Evolutionary conservation across 169 alveolate genomes (phyloP).

Genomic region (Amoebophrya sp.): DNA sequence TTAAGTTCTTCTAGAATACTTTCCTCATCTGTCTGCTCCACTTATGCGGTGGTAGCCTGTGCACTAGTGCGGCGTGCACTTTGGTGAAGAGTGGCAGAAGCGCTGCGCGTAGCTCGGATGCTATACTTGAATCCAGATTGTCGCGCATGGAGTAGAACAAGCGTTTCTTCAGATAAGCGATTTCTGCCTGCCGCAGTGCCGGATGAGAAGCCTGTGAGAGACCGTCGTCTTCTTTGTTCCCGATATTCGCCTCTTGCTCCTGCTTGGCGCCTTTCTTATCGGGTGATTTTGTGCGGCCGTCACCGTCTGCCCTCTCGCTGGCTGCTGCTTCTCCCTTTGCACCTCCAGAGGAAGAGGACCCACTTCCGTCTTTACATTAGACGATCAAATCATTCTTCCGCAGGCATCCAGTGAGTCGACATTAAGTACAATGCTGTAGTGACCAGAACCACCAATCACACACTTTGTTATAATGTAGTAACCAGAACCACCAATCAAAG

Average conservation of each 20-base stretch:
- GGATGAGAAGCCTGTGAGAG: neutral
- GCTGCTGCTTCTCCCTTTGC: neutral
- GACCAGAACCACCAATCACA: too few relatives aligned
- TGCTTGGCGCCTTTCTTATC: too few relatives aligned
- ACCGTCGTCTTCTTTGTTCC: neutral
- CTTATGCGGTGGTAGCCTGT: too few relatives aligned
- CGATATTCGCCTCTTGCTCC: too few relatives aligned
- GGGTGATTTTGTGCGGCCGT: neutral
- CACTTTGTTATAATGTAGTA: too few relatives aligned
- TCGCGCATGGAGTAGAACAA: slow-evolving; percentile 18
- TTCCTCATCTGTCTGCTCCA: too few relatives aligned
- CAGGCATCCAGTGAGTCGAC: neutral
- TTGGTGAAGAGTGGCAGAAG: neutral
- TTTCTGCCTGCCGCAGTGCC: neutral
- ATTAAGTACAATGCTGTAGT: neutral
- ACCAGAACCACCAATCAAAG: too few relatives aligned
- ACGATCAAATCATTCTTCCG: neutral
- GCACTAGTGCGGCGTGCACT: too few relatives aligned
- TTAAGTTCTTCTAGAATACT: too few relatives aligned
- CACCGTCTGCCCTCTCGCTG: neutral
- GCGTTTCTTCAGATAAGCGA: neutral
- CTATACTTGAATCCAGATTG: neutral
- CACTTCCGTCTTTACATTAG: neutral
- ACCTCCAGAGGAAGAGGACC: neutral
- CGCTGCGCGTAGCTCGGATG: neutral